Conservation (phyloP, 2,329 filamentous ascomycete species). For the Aphanocladium album region DNA sequence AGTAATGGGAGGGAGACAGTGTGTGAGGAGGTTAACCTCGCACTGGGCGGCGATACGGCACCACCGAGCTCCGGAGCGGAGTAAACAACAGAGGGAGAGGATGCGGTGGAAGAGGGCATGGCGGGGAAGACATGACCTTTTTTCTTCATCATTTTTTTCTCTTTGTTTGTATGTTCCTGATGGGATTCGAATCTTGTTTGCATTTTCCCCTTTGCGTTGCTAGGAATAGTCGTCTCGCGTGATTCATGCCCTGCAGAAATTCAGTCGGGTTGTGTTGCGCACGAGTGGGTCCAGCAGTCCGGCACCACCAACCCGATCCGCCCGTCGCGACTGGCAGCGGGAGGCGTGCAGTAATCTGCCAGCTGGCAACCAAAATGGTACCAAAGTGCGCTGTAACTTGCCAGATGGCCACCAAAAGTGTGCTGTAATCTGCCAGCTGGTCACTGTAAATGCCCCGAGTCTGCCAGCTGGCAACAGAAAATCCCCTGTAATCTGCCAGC, state of each 20-base stretch:
- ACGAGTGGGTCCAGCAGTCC: constrained; percentile 4
- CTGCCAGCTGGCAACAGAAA: neutral
- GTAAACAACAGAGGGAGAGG: neutral
- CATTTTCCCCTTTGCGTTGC: neutral
- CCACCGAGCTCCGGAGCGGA: constrained; percentile 7
- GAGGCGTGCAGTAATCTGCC: neutral
- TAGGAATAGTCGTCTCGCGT: neutral
- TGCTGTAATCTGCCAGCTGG: neutral
- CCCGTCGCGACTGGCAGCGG: neutral
- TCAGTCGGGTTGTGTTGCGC: constrained; percentile 8
- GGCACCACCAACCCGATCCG: constrained; percentile 10
- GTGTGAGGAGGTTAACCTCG: neutral
- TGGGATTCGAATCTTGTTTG: neutral
- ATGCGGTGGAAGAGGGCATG: too few relatives aligned
- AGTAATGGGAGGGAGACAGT: neutral
- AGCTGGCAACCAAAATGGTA: neutral
- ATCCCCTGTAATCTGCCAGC: neutral
- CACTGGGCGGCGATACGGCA: constrained; percentile 7
- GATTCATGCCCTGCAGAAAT: neutral
- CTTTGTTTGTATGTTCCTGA: too few relatives aligned
- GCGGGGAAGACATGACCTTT: too few relatives aligned
- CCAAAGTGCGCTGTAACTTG: neutral
- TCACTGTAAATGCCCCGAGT: neutral
- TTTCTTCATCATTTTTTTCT: too few relatives aligned
- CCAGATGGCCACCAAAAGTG: neutral